phyloP scores from a whole-genome alignment of 2,329 filamentous ascomycete genomes.

The Boeremia exigua region DNA sequence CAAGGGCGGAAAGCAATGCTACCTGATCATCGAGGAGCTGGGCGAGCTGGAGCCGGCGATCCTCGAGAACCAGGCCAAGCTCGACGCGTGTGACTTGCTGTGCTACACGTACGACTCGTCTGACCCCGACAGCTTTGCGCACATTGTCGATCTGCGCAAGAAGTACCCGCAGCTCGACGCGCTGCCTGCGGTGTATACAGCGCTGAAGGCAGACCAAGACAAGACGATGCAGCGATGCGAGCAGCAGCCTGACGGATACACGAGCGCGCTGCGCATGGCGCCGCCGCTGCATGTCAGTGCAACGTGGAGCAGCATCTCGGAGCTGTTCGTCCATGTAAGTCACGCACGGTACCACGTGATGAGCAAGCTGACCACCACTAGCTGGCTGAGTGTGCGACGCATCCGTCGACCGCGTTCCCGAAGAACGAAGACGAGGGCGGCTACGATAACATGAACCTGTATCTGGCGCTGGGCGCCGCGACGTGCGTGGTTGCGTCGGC shows the following conservation, averaged over 20 bases:
- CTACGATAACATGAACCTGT: slow-evolving; percentile 82
- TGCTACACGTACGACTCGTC: slow-evolving; percentile 98
- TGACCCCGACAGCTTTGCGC: slow-evolving; percentile 92
- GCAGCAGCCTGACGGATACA: slow-evolving; percentile 88
- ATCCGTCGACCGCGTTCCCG: slow-evolving; percentile 86
- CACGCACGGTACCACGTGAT: neutral
- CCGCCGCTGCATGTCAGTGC: slow-evolving; percentile 93
- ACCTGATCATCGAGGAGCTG: slow-evolving; percentile 92
- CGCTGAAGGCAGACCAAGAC: slow-evolving; percentile 92
- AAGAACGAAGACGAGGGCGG: slow-evolving; percentile 81
- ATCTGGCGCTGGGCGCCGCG: slow-evolving; percentile 79
- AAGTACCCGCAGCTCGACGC: slow-evolving; percentile 84
- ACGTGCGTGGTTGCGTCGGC: slow-evolving; percentile 65
- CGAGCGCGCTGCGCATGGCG: slow-evolving; percentile 82
- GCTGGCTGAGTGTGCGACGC: slow-evolving; percentile 89
- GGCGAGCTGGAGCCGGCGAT: slow-evolving; percentile 95
- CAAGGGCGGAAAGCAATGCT: slow-evolving; percentile 94
- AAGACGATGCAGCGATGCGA: slow-evolving; percentile 96
- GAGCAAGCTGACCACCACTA: slow-evolving; percentile 31
- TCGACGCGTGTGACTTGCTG: slow-evolving; percentile 91
- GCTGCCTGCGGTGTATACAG: slow-evolving; percentile 90
- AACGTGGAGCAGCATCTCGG: slow-evolving; percentile 90
- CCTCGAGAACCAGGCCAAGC: slow-evolving; percentile 85
- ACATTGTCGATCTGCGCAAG: slow-evolving; percentile 81
- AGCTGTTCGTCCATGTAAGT: slow-evolving; percentile 78